Base-by-base conservation (phyloP, 2,329 filamentous ascomycete species). In the Fusarium sp. region DNA sequence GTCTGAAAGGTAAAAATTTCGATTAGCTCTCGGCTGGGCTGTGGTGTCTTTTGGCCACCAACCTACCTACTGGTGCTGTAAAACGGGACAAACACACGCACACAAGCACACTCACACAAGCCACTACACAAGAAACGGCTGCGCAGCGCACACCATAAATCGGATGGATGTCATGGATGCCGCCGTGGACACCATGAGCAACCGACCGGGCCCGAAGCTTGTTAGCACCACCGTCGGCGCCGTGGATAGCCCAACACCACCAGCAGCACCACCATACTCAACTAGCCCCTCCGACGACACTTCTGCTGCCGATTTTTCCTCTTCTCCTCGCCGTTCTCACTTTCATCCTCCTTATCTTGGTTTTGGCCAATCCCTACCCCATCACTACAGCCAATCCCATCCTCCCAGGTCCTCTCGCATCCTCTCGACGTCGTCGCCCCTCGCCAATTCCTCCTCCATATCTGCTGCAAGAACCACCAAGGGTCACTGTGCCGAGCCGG, bases 401-500 rank as follows among this genome's bases (percentile, higher is more conserved):
- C 60, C 63, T 16, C 54, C 69, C 22, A 69, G 77, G 11, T 74
- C 76, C 22, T 69, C 69, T 59, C 75, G 78, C 60, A 57, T 70
- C 41, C 50, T 74, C 33, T 80, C 75, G n/a, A 67, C 77, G 20
- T 81, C 80, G 16, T 80, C 80, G 67, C 77, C 76, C 33, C 86
- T 84, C 72, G 84, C 79, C 69, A 75, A 80, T 90, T 70, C 84
- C 86, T 68, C 85, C 88, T 68, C 85, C 88, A 71, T 85, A 86
- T 29, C 14, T 48, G 43, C 22, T 48, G 24, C 48, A 52, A 75
- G 80, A 70, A 82, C 82, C 75, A 88, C 88, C 70, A 93, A 92
- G 81, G 86, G 87, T 74, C 86, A 87, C 65, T 86, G 89, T 80
- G 88, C 87, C 66, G 90, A 93, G 77, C 86, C 91, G 37, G 89